A percentile compares a stretch with the other conserved stretches of the same genome.
Evolutionary conservation across 2,329 filamentous ascomycete species (phyloP).

Genomic region (Zasmidium citrigriseum): DNA sequence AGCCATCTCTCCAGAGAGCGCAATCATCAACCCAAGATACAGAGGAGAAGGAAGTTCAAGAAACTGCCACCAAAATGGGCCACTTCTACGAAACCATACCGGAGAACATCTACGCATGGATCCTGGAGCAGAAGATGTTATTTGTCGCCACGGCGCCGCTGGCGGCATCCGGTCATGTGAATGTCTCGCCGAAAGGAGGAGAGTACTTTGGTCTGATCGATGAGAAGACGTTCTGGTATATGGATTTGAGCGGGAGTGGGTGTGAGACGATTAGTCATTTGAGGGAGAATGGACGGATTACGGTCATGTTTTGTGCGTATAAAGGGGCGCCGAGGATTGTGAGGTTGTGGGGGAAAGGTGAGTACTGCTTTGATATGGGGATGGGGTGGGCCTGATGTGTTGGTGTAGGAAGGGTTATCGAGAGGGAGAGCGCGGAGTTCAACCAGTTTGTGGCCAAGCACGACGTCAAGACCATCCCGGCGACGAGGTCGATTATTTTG

Average conservation of each 20-base stretch:
- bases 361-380: slow-evolving; percentile 34
- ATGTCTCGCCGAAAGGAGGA: slow-evolving; percentile 49
- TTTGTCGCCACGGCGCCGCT: slow-evolving; percentile 47
- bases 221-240: slow-evolving; percentile 46
- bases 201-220: slow-evolving; percentile 44
- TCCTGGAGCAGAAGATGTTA: slow-evolving; percentile 46
- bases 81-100: slow-evolving; percentile 48
- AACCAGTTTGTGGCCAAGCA: slow-evolving; percentile 36
- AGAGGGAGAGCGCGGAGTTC: slow-evolving; percentile 39
- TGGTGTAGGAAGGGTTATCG: slow-evolving; percentile 33
- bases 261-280: slow-evolving; percentile 48
- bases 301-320: slow-evolving; percentile 46
- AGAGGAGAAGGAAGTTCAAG: too few relatives aligned
- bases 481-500: slow-evolving; percentile 42
- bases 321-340: slow-evolving; percentile 45
- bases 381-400: slow-evolving; percentile 21
- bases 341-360: slow-evolving; percentile 44
- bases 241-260: slow-evolving; percentile 46
- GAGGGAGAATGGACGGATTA: slow-evolving; percentile 47
- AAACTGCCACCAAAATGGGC: slow-evolving; percentile 40
- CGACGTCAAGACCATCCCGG: slow-evolving; percentile 39
- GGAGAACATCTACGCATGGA: slow-evolving; percentile 41
- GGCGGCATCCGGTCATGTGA: slow-evolving; percentile 44
- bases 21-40: neutral
- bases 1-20: neutral